phyloP scores from a whole-genome alignment of 495 filamentous ascomycete genomes.

The Trichodelitschia bisporula region DNA sequence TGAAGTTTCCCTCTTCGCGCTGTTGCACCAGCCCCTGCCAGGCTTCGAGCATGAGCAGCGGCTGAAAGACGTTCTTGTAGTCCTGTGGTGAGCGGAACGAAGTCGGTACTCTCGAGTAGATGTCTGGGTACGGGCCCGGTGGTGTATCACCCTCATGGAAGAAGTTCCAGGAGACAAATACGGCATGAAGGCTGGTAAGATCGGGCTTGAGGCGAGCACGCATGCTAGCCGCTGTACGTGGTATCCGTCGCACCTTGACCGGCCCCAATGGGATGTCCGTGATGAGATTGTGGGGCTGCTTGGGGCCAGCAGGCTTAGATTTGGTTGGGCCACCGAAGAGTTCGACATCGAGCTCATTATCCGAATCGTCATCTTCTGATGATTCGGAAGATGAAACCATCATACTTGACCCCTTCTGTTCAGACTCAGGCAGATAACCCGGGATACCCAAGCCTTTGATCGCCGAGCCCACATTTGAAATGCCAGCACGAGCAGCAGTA shows the following conservation, averaged over 20 bases:
- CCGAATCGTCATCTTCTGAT: no score
- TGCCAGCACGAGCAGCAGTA: conserved; percentile 32
- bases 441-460: conserved; percentile 48
- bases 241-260: conserved; percentile 52
- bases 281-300: conserved; percentile 19
- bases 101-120: conserved; percentile 50
- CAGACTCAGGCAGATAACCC: no score
- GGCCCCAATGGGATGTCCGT: conserved; percentile 34
- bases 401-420: conserved; percentile 51
- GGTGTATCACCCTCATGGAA: conserved; percentile 71
- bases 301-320: conserved; percentile 9
- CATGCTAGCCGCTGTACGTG: conserved; percentile 71
- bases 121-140: conserved; percentile 36
- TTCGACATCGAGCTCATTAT: conserved; percentile 33
- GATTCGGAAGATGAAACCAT: conserved; percentile 58
- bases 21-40: conserved; percentile 85
- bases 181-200: conserved; percentile 59
- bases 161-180: conserved; percentile 79
- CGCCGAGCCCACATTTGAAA: conserved; percentile 50
- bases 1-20: conserved; percentile 61
- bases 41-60: conserved; percentile 73
- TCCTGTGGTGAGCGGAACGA: conserved; percentile 46
- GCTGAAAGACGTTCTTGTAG: conserved; percentile 78
- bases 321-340: conserved; percentile 28
- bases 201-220: conserved; percentile 78